Conservation (phyloP, 1,284 basidiomycete genomes). For the Coriolopsis trogii region DNA sequence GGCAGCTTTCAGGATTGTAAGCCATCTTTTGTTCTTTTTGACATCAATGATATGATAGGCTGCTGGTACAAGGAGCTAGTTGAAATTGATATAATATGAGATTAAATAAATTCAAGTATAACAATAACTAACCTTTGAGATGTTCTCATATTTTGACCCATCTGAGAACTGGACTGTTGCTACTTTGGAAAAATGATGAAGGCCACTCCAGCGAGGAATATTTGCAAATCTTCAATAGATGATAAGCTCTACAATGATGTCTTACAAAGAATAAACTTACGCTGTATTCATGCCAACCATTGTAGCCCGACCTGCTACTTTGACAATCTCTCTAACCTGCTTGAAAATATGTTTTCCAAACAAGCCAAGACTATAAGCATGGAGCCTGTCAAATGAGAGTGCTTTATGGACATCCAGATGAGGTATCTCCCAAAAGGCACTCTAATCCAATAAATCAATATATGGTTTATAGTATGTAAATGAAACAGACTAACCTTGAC, state of each 20-base stretch:
- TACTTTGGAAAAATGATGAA: slow-evolving; percentile 40
- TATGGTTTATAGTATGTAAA: background rate
- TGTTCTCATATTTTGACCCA: slow-evolving; percentile 40
- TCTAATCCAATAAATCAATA: background rate
- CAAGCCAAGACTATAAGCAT: slow-evolving; percentile 38
- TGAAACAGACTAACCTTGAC: slow-evolving; percentile 33
- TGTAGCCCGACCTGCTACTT: background rate
- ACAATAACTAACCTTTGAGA: slow-evolving; percentile 37
- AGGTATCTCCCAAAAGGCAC: background rate
- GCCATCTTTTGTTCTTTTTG: no score
- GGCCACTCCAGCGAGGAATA: slow-evolving; percentile 36
- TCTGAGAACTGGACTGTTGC: slow-evolving; percentile 38
- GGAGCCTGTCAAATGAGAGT: slow-evolving; percentile 41
- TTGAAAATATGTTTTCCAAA: slow-evolving; percentile 35
- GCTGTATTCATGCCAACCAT: background rate
- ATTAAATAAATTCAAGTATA: background rate
- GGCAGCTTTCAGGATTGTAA: no score
- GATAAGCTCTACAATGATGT: slow-evolving; percentile 4
- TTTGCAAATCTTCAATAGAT: slow-evolving; percentile 27
- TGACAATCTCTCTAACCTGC: background rate
- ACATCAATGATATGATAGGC: no score
- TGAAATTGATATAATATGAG: background rate
- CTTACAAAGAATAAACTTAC: background rate
- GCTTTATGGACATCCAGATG: slow-evolving; percentile 34
- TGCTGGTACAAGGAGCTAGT: background rate